Evolutionary conservation across 768 basidiomycete species (phyloP).

Genomic region (Pleurotus djamor): DNA sequence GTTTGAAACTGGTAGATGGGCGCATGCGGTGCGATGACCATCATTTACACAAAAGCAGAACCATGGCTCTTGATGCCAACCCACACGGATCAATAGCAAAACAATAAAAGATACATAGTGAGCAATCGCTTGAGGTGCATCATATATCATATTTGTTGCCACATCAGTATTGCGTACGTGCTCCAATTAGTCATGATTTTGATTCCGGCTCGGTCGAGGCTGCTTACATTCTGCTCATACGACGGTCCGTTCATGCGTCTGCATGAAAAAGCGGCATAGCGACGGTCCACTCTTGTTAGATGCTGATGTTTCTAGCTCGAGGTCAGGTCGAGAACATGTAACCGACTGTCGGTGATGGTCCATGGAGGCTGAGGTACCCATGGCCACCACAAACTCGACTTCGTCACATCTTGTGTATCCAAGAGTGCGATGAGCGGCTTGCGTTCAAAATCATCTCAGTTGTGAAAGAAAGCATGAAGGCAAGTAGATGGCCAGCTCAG

Average conservation of each 20-base stretch:
- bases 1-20: too few relatives aligned
- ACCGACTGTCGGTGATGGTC: neutral
- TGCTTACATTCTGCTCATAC: too few relatives aligned
- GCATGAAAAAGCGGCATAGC: neutral
- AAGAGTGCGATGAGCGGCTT: neutral
- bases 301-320: neutral
- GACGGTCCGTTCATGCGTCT: neutral
- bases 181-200: neutral
- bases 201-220: neutral
- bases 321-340: neutral
- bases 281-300: neutral
- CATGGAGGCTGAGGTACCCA: neutral
- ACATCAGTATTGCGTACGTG: too few relatives aligned
- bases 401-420: neutral
- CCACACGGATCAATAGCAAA: too few relatives aligned
- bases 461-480: constrained; percentile 1
- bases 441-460: neutral
- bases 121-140: too few relatives aligned
- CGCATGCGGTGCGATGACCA: too few relatives aligned
- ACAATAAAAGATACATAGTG: too few relatives aligned
- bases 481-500: neutral
- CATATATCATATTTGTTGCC: too few relatives aligned
- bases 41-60: too few relatives aligned
- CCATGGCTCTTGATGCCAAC: too few relatives aligned
- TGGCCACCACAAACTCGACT: neutral